Percentiles rank a stretch among this genome's conserved stretches.
phyloP scores from a whole-genome alignment of 306 rosid genomes.

The Vachellia collinsii region DNA sequence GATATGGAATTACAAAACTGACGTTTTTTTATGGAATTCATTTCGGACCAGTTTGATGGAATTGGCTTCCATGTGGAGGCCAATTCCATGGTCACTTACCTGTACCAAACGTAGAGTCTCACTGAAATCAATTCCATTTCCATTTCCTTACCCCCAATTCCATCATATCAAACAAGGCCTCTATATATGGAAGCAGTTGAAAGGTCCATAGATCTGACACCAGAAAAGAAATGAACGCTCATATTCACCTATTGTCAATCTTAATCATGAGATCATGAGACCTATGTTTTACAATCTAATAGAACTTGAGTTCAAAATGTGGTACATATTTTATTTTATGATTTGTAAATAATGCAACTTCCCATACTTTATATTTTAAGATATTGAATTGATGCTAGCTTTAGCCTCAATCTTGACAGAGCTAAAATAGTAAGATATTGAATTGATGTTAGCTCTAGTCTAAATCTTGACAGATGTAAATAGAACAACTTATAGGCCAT shows the following conservation, averaged over 20 bases:
- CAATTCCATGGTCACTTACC: too few species aligned
- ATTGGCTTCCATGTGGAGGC: too few species aligned
- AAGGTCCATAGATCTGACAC: not conserved
- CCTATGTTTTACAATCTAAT: not conserved
- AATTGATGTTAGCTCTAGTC: not conserved
- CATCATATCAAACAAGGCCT: too few species aligned
- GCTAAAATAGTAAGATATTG: too few species aligned
- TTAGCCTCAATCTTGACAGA: not conserved
- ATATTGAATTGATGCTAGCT: not conserved
- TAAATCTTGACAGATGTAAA: conserved; percentile 7
- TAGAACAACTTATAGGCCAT: conserved; percentile 5
- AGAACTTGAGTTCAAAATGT: not conserved
- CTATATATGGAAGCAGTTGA: not conserved
- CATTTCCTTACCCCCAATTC: too few species aligned
- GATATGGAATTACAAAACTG: too few species aligned
- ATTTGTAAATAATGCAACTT: not conserved
- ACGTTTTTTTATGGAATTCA: too few species aligned
- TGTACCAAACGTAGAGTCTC: too few species aligned
- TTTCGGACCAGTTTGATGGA: too few species aligned
- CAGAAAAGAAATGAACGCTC: not conserved
- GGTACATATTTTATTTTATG: not conserved
- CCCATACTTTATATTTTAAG: not conserved
- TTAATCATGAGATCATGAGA: not conserved
- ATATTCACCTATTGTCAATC: conserved; percentile 1
- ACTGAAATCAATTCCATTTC: too few species aligned